A percentile compares a stretch with the other conserved stretches of the same genome.
These are phyloP conservation scores for Endothia cerciana DNA, from an alignment of 2,329 filamentous ascomycete genomes.

Conservation along the genomic window DNA sequence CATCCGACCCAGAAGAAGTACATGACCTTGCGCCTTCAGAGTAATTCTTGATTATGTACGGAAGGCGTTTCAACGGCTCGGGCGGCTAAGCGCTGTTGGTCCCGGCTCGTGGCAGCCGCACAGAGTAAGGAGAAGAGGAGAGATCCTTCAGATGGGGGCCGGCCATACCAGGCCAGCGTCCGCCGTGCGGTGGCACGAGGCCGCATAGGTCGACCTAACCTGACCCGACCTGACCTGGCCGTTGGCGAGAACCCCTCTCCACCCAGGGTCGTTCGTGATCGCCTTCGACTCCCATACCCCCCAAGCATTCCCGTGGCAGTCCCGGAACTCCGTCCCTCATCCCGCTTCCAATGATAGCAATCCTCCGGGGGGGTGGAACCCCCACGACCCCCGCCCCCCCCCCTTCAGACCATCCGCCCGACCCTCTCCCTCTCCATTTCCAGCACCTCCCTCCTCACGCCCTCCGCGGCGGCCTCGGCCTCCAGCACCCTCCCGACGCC, in stretches of 20 bases:
- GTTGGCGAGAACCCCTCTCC: background rate
- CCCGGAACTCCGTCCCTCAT: background rate
- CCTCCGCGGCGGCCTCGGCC: constrained; percentile 83
- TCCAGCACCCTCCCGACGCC: constrained; percentile 82
- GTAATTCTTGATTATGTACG: no score
- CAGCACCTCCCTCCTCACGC: constrained; percentile 67
- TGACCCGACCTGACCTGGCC: background rate
- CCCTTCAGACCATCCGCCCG: background rate
- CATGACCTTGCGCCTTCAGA: background rate
- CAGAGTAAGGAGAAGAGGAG: no score
- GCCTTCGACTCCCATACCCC: background rate
- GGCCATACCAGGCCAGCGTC: background rate
- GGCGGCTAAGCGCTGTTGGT: no score
- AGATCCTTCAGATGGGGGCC: no score
- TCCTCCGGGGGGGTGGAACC: no score
- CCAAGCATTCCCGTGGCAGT: no score
- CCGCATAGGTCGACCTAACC: no score
- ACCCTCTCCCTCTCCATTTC: constrained; percentile 56
- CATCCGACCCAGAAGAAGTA: background rate
- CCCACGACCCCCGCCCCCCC: no score
- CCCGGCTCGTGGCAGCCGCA: no score
- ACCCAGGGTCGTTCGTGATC: background rate
- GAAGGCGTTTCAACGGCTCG: no score
- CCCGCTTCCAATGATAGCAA: background rate
- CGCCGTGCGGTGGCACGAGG: background rate